Conservation (phyloP, 148 eudicot genomes). For the Suaeda aralocaspica region DNA sequence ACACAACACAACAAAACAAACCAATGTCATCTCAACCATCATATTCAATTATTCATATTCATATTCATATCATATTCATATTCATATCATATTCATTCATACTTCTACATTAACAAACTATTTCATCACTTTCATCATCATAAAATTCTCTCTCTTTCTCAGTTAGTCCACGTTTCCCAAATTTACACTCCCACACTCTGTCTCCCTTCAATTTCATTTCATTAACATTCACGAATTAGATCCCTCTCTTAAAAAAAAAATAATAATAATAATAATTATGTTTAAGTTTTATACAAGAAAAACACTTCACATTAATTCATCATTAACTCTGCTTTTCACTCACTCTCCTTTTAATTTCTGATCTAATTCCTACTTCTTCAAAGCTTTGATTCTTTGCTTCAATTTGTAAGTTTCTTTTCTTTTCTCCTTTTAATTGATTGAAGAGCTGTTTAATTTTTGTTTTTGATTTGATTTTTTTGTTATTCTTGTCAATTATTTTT, state of each 20-base stretch:
- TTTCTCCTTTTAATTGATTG: background rate
- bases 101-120: too few relatives aligned
- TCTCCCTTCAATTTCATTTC: background rate
- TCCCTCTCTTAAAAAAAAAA: background rate
- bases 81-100: background rate
- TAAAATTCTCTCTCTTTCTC: slow-evolving; percentile 1
- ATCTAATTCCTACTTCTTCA: background rate
- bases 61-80: background rate
- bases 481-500: background rate
- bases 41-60: background rate
- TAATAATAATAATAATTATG: too few relatives aligned
- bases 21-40: background rate
- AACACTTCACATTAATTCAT: background rate
- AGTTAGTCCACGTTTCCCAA: slow-evolving; percentile 7
- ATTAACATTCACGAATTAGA: background rate
- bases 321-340: slow-evolving; percentile 3
- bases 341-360: slow-evolving; percentile 8
- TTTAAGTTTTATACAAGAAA: background rate
- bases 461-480: background rate
- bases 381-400: slow-evolving; percentile 10
- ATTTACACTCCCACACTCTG: background rate
- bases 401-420: slow-evolving; percentile 16
- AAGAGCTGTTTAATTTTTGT: background rate
- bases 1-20: background rate
- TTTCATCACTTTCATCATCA: too few relatives aligned